A percentile compares a stretch with the other conserved stretches of the same genome.
phyloP scores from a whole-genome alignment of 495 filamentous ascomycete species.

The Trypethelium eluteriae region DNA sequence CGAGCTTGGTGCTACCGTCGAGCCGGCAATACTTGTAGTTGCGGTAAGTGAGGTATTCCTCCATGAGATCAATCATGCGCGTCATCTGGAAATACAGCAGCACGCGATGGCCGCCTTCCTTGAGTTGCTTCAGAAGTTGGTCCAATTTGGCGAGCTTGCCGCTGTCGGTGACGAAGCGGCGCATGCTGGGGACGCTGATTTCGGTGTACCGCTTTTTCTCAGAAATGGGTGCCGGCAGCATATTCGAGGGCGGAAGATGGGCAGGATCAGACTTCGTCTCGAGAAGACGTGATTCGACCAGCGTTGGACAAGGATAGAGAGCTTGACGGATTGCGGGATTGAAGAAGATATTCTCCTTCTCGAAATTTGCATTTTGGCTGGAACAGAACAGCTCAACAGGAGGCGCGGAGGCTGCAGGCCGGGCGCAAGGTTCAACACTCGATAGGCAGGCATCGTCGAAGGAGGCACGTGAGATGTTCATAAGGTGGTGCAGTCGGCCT shows the following conservation, averaged over 20 bases:
- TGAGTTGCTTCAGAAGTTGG: slow-evolving; percentile 75
- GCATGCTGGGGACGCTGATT: slow-evolving; percentile 95
- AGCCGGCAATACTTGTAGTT: slow-evolving; percentile 98
- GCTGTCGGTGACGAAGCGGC: slow-evolving; percentile 93
- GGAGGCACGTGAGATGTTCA: slow-evolving; percentile 64
- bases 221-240: slow-evolving; percentile 69
- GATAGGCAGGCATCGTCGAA: slow-evolving; percentile 64
- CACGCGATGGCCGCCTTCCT: slow-evolving; percentile 87
- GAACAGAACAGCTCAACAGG: slow-evolving; percentile 73
- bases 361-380: slow-evolving; percentile 55
- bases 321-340: slow-evolving; percentile 64
- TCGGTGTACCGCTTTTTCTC: slow-evolving; percentile 76
- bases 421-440: slow-evolving; percentile 70
- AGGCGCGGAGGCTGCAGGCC: slow-evolving; percentile 72
- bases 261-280: slow-evolving; percentile 56
- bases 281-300: slow-evolving; percentile 67
- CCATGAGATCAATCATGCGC: slow-evolving; percentile 99
- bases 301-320: slow-evolving; percentile 57
- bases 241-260: slow-evolving; percentile 53
- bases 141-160: slow-evolving; percentile 93
- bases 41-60: slow-evolving; percentile 96
- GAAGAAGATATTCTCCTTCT: slow-evolving; percentile 72
- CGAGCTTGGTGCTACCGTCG: slow-evolving; percentile 95
- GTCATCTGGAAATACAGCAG: slow-evolving; percentile 99
- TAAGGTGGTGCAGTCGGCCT: slow-evolving; percentile 62